Evolutionary conservation across 2,329 filamentous ascomycete genomes (phyloP).

Genomic region (Claviceps maximensis): DNA sequence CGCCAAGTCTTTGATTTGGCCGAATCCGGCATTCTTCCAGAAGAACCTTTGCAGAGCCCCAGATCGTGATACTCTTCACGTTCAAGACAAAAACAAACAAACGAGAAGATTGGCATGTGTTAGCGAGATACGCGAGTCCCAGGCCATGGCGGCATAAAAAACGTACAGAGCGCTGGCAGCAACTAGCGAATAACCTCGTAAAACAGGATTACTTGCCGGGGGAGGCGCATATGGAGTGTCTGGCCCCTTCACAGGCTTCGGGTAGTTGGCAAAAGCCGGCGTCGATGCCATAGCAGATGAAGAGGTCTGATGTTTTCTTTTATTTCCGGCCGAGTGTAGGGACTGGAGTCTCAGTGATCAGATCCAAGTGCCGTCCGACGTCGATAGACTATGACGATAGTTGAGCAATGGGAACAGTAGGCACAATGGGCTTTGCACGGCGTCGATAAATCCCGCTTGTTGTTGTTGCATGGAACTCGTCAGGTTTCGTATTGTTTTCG

Average conservation of each 20-base stretch:
- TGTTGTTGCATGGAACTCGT: background rate
- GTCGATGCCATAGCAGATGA: constrained; percentile 2
- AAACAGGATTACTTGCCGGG: constrained; percentile 50
- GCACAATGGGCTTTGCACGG: background rate
- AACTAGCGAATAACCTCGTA: constrained; percentile 50
- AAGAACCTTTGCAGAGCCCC: constrained; percentile 48
- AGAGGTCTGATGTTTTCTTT: background rate
- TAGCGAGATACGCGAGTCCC: too few species aligned
- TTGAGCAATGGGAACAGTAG: background rate
- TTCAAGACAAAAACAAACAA: too few species aligned
- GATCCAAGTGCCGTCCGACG: background rate
- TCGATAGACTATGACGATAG: background rate
- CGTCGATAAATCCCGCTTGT: background rate
- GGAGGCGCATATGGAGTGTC: constrained; percentile 22
- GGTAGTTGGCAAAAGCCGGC: constrained; percentile 28
- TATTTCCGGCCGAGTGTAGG: background rate
- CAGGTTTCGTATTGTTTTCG: background rate
- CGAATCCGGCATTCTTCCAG: constrained; percentile 55
- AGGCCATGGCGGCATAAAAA: background rate
- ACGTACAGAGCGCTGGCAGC: constrained; percentile 8
- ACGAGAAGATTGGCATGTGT: too few species aligned
- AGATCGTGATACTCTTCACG: constrained; percentile 44
- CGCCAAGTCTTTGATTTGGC: constrained; percentile 30
- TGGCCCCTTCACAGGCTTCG: constrained; percentile 21
- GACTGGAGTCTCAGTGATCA: background rate